Evolutionary conservation across 805 yeast species (phyloP).

Genomic region (Brettanomyces custersianus): DNA sequence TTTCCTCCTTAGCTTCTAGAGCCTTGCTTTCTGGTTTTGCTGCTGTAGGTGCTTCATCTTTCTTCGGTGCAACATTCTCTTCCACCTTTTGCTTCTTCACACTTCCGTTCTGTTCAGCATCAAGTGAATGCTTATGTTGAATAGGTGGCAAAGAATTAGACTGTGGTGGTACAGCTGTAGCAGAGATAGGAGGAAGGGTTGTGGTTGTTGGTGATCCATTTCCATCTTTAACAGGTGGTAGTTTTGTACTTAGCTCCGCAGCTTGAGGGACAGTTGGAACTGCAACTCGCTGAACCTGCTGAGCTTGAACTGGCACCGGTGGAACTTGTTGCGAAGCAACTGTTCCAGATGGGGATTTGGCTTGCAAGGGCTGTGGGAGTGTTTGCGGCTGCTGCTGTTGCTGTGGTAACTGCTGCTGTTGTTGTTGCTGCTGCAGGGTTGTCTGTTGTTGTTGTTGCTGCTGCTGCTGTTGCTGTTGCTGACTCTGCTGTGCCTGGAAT

Average conservation of each 20-base stretch:
- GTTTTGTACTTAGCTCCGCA: neutral
- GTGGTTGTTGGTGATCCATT: neutral
- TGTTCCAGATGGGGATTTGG: too few relatives aligned
- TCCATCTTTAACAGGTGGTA: neutral
- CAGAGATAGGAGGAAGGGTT: neutral
- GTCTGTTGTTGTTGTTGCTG: neutral
- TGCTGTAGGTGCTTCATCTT: too few relatives aligned
- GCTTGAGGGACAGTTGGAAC: too few relatives aligned
- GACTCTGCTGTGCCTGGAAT: constrained; percentile 2
- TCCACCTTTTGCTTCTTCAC: neutral
- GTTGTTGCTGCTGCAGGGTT: neutral
- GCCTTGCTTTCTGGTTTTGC: too few relatives aligned
- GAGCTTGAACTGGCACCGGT: too few relatives aligned
- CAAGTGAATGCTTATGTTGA: too few relatives aligned
- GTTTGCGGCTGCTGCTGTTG: neutral
- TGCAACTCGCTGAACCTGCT: neutral
- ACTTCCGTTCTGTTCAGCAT: neutral
- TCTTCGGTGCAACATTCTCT: neutral
- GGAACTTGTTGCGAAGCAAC: too few relatives aligned
- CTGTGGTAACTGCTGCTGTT: neutral
- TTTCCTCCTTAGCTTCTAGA: neutral
- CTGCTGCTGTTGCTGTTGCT: neutral
- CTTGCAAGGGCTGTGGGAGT: too few relatives aligned
- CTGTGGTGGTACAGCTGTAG: too few relatives aligned
- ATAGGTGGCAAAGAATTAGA: too few relatives aligned